Percentiles rank a stretch among this genome's conserved stretches.
Conservation (phyloP, 768 basidiomycete genomes). For the Boletus bicolor region DNA sequence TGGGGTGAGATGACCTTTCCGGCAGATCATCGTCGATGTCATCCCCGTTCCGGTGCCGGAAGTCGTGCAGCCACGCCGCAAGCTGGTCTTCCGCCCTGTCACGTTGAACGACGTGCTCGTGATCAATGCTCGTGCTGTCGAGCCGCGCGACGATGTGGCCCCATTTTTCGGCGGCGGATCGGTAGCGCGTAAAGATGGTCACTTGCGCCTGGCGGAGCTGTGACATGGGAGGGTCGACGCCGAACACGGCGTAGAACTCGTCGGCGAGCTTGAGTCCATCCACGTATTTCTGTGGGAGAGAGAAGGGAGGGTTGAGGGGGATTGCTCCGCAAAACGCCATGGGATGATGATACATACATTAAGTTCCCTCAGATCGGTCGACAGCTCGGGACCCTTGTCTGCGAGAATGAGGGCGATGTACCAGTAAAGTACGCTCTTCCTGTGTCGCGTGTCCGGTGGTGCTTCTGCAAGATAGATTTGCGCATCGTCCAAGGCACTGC, state of each 20-base stretch:
- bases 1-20: constrained; percentile 38
- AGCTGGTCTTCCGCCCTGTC: constrained; percentile 55
- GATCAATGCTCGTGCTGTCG: constrained; percentile 30
- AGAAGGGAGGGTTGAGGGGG: not conserved
- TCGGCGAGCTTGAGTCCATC: constrained; percentile 49
- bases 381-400: constrained; percentile 49
- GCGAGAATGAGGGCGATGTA: constrained; percentile 52
- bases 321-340: not conserved
- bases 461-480: constrained; percentile 52
- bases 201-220: constrained; percentile 51
- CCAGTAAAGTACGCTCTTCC: constrained; percentile 60
- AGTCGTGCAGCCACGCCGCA: constrained; percentile 52
- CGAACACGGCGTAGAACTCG: constrained; percentile 48
- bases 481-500: constrained; percentile 58
- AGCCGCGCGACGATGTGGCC: constrained; percentile 39
- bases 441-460: constrained; percentile 59
- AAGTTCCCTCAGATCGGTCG: constrained; percentile 48
- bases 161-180: constrained; percentile 46
- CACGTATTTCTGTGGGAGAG: constrained; percentile 32
- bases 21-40: constrained; percentile 31
- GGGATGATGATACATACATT: constrained; percentile 34
- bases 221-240: constrained; percentile 47
- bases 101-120: constrained; percentile 31
- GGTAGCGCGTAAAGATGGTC: constrained; percentile 47
- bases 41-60: constrained; percentile 41